phyloP scores from a whole-genome alignment of 352 stramenopile species.

The Phytophthora niederhauseri region DNA sequence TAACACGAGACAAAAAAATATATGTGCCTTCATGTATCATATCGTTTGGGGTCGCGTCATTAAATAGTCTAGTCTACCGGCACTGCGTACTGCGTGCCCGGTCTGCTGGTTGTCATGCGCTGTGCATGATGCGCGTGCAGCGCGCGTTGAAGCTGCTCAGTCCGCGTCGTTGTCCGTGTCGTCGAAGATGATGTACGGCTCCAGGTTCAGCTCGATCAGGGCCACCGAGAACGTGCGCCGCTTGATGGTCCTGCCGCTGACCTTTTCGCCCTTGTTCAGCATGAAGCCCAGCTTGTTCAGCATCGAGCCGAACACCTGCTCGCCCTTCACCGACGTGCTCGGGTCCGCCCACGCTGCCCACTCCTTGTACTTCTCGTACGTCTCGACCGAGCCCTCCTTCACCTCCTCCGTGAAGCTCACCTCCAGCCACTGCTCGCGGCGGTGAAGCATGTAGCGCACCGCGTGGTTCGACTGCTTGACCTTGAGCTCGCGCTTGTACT shows the following conservation, averaged over 20 bases:
- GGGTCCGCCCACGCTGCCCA: not conserved
- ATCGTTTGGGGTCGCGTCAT: not conserved
- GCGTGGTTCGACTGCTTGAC: not conserved
- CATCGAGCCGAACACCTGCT: not conserved
- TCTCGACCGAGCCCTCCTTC: not conserved
- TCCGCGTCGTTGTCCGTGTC: not conserved
- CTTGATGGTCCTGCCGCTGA: not conserved
- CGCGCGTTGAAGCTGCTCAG: not conserved
- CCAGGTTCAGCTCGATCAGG: not conserved
- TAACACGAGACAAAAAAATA: not conserved
- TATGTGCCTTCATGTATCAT: not conserved
- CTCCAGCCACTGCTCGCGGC: not conserved
- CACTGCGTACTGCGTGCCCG: not conserved
- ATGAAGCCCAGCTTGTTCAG: not conserved
- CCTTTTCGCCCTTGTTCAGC: not conserved
- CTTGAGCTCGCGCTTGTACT: slow-evolving; percentile 2
- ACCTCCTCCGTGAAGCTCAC: not conserved
- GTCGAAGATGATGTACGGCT: not conserved
- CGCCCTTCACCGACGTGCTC: not conserved
- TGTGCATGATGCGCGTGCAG: not conserved
- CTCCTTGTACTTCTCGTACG: not conserved
- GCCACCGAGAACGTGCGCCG: not conserved
- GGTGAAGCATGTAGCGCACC: not conserved
- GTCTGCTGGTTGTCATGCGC: not conserved
- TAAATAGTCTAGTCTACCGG: slow-evolving; percentile 3